Evolutionary conservation across 2,329 filamentous ascomycete genomes (phyloP), one percentile per base, ranked within the genome.

Genomic region (Calycina herbarum): DNA sequence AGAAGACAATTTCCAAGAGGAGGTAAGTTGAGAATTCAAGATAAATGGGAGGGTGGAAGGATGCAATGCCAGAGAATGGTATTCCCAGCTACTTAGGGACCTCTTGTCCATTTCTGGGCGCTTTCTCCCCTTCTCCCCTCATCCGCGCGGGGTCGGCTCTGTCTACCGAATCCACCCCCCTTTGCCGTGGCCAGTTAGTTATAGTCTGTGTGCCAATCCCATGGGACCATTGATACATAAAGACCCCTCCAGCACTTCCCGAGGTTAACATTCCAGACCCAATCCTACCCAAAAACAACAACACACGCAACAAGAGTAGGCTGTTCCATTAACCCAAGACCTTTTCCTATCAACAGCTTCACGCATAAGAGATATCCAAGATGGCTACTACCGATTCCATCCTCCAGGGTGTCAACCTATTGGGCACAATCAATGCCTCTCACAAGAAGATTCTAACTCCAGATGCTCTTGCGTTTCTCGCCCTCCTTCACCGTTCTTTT

Each of bases 401-500:
- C 76, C 89, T 97, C 72, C 89, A 93, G 79, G 93, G 93, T 80
- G 94, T 97, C 76, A 87, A 89, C 80, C 87, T 98, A 83, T 89
- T 93, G 75, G 94, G 93, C 76, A 80, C 86, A 68, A 82, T 98
- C 76, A 88, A 88, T 75, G 88, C 94, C 66, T 82, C 89, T 73
- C 90, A 94, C 78, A 88, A 88, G 82, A 94, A 96, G 85, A 96
- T 99, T 78, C 86, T 98, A 71, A 97, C 89, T 69, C 94, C 93
- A 73, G 87, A 96, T 71, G 94, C 94, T 64, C 89, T 92, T 70
- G 91, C 93, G 69, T 99, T 98, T 84, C 87, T 99, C 67, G 92
- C 94, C 45, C 89, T 97, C 70, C 87, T 99, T 75, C 95, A 99
- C 82, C 90, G 94, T 77, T 93, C 93, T 70, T 98, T 98, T 86